phyloP scores from a whole-genome alignment of 2,329 filamentous ascomycete genomes.

The Incumbomyces delicatus region DNA sequence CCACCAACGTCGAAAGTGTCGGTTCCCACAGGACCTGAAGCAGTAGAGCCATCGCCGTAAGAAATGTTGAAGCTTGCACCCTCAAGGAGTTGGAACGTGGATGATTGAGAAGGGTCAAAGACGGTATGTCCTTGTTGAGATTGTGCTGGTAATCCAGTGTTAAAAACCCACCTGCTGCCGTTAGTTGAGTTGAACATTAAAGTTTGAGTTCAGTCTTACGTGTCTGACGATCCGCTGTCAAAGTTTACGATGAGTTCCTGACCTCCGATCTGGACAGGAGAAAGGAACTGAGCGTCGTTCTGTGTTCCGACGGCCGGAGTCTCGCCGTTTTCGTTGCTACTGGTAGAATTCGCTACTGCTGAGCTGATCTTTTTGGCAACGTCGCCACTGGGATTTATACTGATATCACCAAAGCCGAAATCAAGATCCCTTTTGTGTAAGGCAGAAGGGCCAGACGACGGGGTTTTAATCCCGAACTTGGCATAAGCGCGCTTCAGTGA shows the following conservation, averaged over 20 bases:
- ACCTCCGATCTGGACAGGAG: conserved; percentile 59
- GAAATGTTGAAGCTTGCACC: conserved; percentile 51
- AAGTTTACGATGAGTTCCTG: conserved; percentile 62
- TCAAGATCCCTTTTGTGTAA: conserved; percentile 61
- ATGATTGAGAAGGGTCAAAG: conserved; percentile 45
- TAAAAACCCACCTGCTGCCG: conserved; percentile 55
- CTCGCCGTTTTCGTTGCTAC: conserved; percentile 38
- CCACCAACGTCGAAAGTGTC: conserved; percentile 60
- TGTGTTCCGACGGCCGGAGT: conserved; percentile 56
- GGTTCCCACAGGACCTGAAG: conserved; percentile 54
- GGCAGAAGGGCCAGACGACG: conserved; percentile 47
- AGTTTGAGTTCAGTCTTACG: conserved; percentile 34
- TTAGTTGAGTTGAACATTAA: background rate
- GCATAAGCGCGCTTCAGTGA: conserved; percentile 57
- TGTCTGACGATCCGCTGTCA: conserved; percentile 65
- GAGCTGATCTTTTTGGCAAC: conserved; percentile 20
- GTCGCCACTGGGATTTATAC: conserved; percentile 26
- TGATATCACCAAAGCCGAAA: conserved; percentile 39
- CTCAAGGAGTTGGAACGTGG: conserved; percentile 38
- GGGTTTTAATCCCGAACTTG: conserved; percentile 51
- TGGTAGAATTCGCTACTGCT: conserved; percentile 15
- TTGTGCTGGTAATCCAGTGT: conserved; percentile 43
- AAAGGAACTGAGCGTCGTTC: conserved; percentile 60
- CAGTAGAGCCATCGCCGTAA: conserved; percentile 60
- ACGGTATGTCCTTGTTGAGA: conserved; percentile 43